Percentiles rank a stretch among this genome's conserved stretches.
phyloP scores from a whole-genome alignment of 2,329 filamentous ascomycete genomes.

The Paramyrothecium roridum region DNA sequence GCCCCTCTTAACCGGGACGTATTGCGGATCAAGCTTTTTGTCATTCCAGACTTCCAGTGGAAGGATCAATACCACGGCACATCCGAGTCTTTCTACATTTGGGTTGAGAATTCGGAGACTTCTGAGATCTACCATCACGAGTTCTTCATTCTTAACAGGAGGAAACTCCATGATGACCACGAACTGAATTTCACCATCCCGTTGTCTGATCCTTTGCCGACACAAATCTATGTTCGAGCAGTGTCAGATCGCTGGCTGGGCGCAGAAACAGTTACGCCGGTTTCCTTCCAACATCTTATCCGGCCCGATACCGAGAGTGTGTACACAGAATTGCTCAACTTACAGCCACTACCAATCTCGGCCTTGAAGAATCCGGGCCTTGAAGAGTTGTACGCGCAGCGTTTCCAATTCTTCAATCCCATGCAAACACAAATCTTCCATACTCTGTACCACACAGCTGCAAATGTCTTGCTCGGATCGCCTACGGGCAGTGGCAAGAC shows the following conservation, averaged over 20 bases:
- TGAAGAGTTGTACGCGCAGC: conserved; percentile 82
- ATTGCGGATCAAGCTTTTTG: conserved; percentile 79
- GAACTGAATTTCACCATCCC: conserved; percentile 98
- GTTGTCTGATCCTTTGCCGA: conserved; percentile 85
- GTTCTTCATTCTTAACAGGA: conserved; percentile 87
- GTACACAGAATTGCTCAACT: conserved; percentile 88
- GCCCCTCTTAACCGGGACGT: conserved; percentile 94
- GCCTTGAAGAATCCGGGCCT: conserved; percentile 84
- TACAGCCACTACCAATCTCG: conserved; percentile 84
- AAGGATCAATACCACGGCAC: conserved; percentile 91
- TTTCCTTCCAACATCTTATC: conserved; percentile 97
- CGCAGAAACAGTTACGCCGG: conserved; percentile 89
- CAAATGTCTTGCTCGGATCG: conserved; percentile 91
- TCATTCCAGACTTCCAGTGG: conserved; percentile 91
- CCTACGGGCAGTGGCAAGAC: conserved; percentile 98
- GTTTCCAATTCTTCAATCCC: conserved; percentile 96
- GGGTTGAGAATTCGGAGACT: conserved; percentile 98
- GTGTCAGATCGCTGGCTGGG: conserved; percentile 96
- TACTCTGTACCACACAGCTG: conserved; percentile 85
- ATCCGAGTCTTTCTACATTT: conserved; percentile 96
- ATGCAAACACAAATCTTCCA: conserved; percentile 99
- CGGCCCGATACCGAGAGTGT: conserved; percentile 96
- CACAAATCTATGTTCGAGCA: conserved; percentile 92
- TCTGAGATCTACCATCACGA: conserved; percentile 98
- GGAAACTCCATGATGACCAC: conserved; percentile 92